A percentile compares a stretch with the other conserved stretches of the same genome.
phyloP scores from a whole-genome alignment of 768 basidiomycete genomes.

The Cytidiella melzeri region DNA sequence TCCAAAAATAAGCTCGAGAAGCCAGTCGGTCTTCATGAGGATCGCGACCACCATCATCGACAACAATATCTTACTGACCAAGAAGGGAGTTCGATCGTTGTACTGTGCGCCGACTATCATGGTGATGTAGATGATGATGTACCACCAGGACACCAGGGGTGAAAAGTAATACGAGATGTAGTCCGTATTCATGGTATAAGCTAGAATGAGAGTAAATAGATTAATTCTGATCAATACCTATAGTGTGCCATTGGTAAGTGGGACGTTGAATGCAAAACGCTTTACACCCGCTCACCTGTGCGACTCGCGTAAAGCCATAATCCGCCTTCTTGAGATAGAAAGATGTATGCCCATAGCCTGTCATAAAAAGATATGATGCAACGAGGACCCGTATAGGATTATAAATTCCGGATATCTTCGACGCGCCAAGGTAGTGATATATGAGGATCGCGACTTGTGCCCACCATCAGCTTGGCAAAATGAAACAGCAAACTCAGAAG shows the following conservation, averaged over 20 bases:
- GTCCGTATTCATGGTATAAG: conserved; percentile 88
- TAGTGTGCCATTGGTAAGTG: neutral
- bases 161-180: conserved; percentile 91
- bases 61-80: conserved; percentile 62
- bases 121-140: conserved; percentile 77
- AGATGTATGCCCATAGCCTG: conserved; percentile 84
- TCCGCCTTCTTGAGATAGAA: conserved; percentile 90
- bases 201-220: conserved; percentile 72
- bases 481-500: neutral
- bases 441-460: conserved; percentile 76
- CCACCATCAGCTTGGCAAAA: conserved; percentile 4
- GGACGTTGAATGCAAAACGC: conserved; percentile 17
- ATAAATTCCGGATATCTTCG: conserved; percentile 88
- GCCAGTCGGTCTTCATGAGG: conserved; percentile 58
- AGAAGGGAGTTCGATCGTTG: conserved; percentile 65
- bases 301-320: conserved; percentile 72
- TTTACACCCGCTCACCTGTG: conserved; percentile 39
- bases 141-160: conserved; percentile 89
- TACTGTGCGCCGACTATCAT: conserved; percentile 63
- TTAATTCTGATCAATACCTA: conserved; percentile 59
- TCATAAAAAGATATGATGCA: conserved; percentile 89
- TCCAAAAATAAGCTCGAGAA: conserved; percentile 59
- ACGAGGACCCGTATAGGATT: conserved; percentile 87
- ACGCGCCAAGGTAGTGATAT: conserved; percentile 89
- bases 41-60: conserved; percentile 60